phyloP scores from a whole-genome alignment of 2,329 filamentous ascomycete species.

The Metarhizium album region DNA sequence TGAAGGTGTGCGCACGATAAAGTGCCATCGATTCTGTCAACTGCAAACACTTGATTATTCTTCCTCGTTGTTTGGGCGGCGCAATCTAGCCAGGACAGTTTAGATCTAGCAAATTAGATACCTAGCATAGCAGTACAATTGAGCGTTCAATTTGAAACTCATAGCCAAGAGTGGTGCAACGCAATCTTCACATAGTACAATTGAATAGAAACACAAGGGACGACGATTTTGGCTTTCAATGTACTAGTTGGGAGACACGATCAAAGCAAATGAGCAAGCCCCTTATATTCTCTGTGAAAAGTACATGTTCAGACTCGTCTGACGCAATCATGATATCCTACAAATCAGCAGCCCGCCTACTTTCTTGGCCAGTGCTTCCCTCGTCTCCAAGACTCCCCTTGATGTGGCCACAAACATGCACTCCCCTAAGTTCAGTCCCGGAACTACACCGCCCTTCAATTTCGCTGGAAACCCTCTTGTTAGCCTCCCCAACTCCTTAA shows the following conservation, averaged over 20 bases:
- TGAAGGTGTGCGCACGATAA: not conserved
- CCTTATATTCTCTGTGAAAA: not conserved
- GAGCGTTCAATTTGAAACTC: not conserved
- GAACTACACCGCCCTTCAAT: conserved; percentile 53
- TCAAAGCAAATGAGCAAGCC: not conserved
- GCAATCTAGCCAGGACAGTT: not conserved
- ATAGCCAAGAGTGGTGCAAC: not conserved
- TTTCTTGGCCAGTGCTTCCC: conserved; percentile 72
- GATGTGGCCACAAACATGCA: conserved; percentile 72
- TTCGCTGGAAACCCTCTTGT: conserved; percentile 54
- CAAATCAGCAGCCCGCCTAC: conserved; percentile 73
- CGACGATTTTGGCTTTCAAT: not conserved
- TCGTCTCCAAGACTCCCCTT: conserved; percentile 64
- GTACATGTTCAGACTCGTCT: not conserved
- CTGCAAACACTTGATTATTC: no score
- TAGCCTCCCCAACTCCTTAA: conserved; percentile 51
- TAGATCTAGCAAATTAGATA: conserved; percentile 7
- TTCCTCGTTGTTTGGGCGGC: not conserved
- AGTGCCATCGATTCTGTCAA: not conserved
- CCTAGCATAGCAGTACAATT: conserved; percentile 9
- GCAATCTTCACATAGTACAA: not conserved
- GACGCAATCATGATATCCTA: conserved; percentile 41
- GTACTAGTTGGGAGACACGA: not conserved
- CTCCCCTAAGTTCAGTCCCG: conserved; percentile 71
- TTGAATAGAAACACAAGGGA: not conserved